Base-by-base conservation (phyloP, 1,284 basidiomycete genomes). In the Ganoderma resinaceum region DNA sequence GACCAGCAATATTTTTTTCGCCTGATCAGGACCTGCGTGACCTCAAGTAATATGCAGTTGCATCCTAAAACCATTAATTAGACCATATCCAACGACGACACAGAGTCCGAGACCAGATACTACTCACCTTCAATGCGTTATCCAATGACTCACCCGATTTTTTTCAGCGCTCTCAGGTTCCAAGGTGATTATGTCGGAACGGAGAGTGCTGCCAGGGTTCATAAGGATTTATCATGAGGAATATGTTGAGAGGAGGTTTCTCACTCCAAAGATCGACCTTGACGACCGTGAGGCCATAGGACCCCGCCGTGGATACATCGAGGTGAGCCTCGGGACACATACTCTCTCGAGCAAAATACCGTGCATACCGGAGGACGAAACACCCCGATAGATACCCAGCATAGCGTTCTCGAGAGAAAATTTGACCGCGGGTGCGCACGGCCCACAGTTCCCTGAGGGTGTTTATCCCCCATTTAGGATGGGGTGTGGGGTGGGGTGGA, bases 401-500 rank as follows among this genome's bases (percentile, higher is more conserved):
- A 49, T 3, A 8, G n/a, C n/a, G n/a, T 7, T 49, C n/a, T 23
- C 6, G 46, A 49, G 42, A 43, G 42, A 38, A 18, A 49, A 23
- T 12, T 26, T 23, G 46, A 26, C 46, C 20, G 23, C 12, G 2
- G 20, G 9, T 2, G 3, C 23, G 23, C 46, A 49, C 46, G 12
- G n/a, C n/a, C 46, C 12, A 49, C 46, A 83, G 71, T 26, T 81
- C 81, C 37, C 80, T 76, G 4, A 83, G 75, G 67, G 82, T 82
- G 65, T 79, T 79, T 62, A 82, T 80, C 68, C 83, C 82, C 79
- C 79, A 23, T 26, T 12, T 1, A 11, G 46, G 46, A 49, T 12
- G n/a, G 23, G 2, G n/a, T 23, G 46, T 49, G 46, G 3, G 11
- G 46, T 49, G 46, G 3, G 11, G 16, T 42, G 40, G 37, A 38